A percentile compares a stretch with the other conserved stretches of the same genome.
These are phyloP conservation scores for Plasmodium gonderi DNA, from an alignment of 169 alveolate genomes.

Conservation along the genomic window DNA sequence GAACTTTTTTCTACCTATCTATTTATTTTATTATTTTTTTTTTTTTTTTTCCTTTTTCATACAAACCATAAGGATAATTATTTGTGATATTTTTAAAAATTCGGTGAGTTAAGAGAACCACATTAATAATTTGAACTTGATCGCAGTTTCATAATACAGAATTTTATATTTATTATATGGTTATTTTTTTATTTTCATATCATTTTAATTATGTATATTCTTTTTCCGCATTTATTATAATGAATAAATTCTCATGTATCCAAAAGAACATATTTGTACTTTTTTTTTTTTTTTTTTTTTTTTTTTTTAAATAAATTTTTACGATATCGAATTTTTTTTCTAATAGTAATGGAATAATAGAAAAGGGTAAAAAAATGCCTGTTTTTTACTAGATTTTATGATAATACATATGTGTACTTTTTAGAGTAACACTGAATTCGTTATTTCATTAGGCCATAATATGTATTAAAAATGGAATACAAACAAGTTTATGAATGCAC, in stretches of 20 bases:
- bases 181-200: not conserved
- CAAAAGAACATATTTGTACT: not conserved
- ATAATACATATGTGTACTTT: too few relatives aligned
- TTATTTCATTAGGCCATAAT: not conserved
- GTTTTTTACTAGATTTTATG: too few relatives aligned
- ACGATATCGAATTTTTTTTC: not conserved
- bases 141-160: too few relatives aligned
- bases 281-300: not conserved
- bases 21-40: not conserved
- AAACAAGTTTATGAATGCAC: not conserved
- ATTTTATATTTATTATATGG: too few relatives aligned
- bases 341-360: too few relatives aligned
- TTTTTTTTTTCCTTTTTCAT: not conserved
- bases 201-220: not conserved
- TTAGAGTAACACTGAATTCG: not conserved
- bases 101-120: too few relatives aligned
- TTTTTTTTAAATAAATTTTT: not conserved
- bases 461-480: not conserved
- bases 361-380: too few relatives aligned
- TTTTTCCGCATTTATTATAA: not conserved
- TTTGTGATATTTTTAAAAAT: not conserved
- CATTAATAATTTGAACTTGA: too few relatives aligned
- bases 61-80: not conserved
- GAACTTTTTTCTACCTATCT: too few relatives aligned
- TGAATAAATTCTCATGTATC: not conserved